These are phyloP conservation scores for Trichoderma asperellum DNA, from an alignment of 2,329 filamentous ascomycete species.

Conservation along the genomic window DNA sequence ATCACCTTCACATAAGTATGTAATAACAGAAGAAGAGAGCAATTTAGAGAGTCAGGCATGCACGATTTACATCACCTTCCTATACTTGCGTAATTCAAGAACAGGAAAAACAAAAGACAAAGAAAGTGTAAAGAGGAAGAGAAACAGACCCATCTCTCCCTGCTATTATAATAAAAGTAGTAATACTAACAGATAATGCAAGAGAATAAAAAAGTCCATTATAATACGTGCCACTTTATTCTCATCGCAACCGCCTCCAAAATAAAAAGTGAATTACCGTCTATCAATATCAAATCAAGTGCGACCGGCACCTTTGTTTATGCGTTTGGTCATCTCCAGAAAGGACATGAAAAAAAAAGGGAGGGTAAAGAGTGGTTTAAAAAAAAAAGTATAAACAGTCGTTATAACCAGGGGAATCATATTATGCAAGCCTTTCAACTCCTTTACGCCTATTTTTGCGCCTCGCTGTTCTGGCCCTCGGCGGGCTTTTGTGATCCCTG, in stretches of 20 bases:
- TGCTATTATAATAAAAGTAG: neutral
- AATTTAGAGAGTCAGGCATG: neutral
- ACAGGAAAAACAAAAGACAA: neutral
- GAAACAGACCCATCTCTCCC: neutral
- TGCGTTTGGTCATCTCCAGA: slow-evolving; percentile 1
- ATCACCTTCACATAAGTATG: neutral
- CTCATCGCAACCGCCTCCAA: slow-evolving; percentile 13
- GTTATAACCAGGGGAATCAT: slow-evolving; percentile 28
- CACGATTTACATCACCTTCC: no score
- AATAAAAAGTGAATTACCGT: slow-evolving; percentile 10
- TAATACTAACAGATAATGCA: slow-evolving; percentile 3
- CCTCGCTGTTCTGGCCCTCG: slow-evolving; percentile 32
- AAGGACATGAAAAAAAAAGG: slow-evolving; percentile 14
- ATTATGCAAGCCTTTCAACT: slow-evolving; percentile 30
- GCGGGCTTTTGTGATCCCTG: slow-evolving; percentile 23
- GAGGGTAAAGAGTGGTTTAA: slow-evolving; percentile 21
- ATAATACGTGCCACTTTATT: slow-evolving; percentile 19
- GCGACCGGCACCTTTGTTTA: slow-evolving; percentile 3
- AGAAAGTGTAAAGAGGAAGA: neutral
- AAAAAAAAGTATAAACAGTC: slow-evolving; percentile 24
- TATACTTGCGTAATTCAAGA: neutral
- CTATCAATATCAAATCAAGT: slow-evolving; percentile 21
- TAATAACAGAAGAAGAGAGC: neutral
- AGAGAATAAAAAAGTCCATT: slow-evolving; percentile 3
- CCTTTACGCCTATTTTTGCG: slow-evolving; percentile 36